These are phyloP conservation scores for Pleurotus ostreatus DNA, from an alignment of 768 basidiomycete species.

Conservation along the genomic window DNA sequence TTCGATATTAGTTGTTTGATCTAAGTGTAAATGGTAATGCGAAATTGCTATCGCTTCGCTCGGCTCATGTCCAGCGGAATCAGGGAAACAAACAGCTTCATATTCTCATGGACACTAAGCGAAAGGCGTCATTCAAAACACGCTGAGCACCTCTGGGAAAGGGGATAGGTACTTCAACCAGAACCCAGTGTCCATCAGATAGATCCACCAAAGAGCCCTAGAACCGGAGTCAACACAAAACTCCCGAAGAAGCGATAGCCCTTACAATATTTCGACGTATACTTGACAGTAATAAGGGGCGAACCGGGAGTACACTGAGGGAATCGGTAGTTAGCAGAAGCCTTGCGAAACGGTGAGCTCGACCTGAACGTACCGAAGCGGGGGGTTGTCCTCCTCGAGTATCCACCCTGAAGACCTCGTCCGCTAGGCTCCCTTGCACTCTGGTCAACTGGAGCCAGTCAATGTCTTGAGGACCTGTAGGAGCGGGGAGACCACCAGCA, in stretches of 20 bases:
- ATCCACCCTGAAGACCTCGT: slow-evolving; percentile 45
- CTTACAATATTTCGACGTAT: slow-evolving; percentile 46
- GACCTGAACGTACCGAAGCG: slow-evolving; percentile 29
- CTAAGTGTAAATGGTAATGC: no score
- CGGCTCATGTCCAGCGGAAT: no score
- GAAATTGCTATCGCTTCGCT: no score
- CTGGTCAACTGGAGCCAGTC: slow-evolving; percentile 54
- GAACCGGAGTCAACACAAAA: slow-evolving; percentile 1
- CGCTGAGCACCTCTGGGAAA: no score
- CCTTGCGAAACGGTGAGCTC: background rate
- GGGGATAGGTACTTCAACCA: no score
- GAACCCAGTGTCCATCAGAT: background rate
- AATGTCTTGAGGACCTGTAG: slow-evolving; percentile 33
- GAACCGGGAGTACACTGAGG: slow-evolving; percentile 37
- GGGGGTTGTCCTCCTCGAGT: slow-evolving; percentile 57
- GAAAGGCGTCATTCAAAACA: no score
- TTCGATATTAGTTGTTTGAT: no score
- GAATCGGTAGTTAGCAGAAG: background rate
- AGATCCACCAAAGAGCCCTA: background rate
- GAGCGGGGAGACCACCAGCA: slow-evolving; percentile 25
- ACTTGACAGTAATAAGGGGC: slow-evolving; percentile 41
- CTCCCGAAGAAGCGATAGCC: slow-evolving; percentile 12
- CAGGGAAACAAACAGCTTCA: no score
- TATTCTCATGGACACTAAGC: no score
- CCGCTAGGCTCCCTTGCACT: slow-evolving; percentile 45